Base-by-base conservation (phyloP, 768 basidiomycete species). In the Kwoniella shandongensis region DNA sequence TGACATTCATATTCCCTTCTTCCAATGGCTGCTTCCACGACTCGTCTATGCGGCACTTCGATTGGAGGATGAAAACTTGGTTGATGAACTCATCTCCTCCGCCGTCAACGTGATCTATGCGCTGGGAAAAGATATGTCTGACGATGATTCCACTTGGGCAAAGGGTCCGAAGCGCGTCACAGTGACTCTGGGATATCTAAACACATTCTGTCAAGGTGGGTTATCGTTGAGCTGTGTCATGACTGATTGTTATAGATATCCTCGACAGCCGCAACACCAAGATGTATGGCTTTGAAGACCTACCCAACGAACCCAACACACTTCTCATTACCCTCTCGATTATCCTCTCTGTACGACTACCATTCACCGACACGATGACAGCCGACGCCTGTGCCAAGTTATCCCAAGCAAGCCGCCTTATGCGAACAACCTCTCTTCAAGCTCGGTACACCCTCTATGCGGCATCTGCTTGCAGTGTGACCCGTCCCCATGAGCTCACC, bases 1-100 rank as follows among this genome's bases (percentile, higher is more conserved):
- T 13, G 26, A 62, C 11, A n/a, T 13, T 8, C 30, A 51, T 15
- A 35, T 60, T 1, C 73, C 69, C 5, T 57, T 72, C 26, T 75
- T 66, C 54, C 65, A 67, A 51, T 73, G 69, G 67, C 41, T 75
- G 4, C 47, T 73, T 4, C 74, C 74, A 1, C 46, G 65, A 18
- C 35, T 72, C 44, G 55, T 66, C 3, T 26, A 51, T 13, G 65
- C 63, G 27, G 60, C 67, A 6, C 44, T 18, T 10, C 39, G 30
- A 11, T 53, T 52, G 29, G 26, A n/a, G 13, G 52, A 48, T n/a
- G 53, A 54, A 12, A 15, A 22, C 2, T 42, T 63, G 2, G 44
- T 47, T 18, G 57, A 66, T 11, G 61, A 67, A 17, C 44, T 67
- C 1, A 11, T 62, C 8, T 49, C 49, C 1, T 23, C 63, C 1